Evolutionary conservation across 73 alveolate genomes (phyloP), one percentile per base, ranked within the genome.

Genomic region (Uronychia setigera): DNA sequence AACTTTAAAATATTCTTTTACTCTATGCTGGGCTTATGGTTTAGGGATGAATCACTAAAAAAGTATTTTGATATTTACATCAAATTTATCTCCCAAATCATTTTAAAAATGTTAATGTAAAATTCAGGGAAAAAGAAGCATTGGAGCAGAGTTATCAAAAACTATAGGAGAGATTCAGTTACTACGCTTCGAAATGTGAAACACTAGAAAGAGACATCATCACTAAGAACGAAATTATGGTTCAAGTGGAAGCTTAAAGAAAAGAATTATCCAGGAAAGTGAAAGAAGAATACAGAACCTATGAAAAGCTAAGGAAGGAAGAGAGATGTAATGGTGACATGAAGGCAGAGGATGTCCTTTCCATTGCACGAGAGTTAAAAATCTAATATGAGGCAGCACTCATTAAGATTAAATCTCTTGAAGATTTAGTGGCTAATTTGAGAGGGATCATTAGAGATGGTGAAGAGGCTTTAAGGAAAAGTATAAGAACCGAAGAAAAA

Each of bases 31-130:
- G n/a, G n/a, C n/a, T n/a, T n/a, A n/a, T n/a, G n/a, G n/a, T n/a
- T n/a, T n/a, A n/a, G n/a, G n/a, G n/a, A n/a, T 28, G 91, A 88
- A 5, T 58, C 60, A 25, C 80, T 88, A 85, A 83, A 35, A 0
- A 58, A 35, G 1, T 31, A 58, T 29, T 76, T 26, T 19, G 94
- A 82, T 31, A 74, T 58, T 0, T 90, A 87, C 90, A 87, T 33
- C 81, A 32, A 60, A 34, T 13, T 32, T 90, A 81, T 60, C n/a
- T 57, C 27, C 26, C 26, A 26, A 46, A 90, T 26, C 74, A 35
- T 26, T 25, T 29, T 28, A 29, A 30, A 31, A 33, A 82, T 32
- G 34, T 75, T 29, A 31, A 80, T 13, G 76, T 77, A 9, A 33
- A 31, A 26, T 31, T 35, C 76, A 82, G 60, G 30, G 91, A 83